Evolutionary conservation across 352 stramenopile genomes (phyloP).

Genomic region (Phytophthora melonis): DNA sequence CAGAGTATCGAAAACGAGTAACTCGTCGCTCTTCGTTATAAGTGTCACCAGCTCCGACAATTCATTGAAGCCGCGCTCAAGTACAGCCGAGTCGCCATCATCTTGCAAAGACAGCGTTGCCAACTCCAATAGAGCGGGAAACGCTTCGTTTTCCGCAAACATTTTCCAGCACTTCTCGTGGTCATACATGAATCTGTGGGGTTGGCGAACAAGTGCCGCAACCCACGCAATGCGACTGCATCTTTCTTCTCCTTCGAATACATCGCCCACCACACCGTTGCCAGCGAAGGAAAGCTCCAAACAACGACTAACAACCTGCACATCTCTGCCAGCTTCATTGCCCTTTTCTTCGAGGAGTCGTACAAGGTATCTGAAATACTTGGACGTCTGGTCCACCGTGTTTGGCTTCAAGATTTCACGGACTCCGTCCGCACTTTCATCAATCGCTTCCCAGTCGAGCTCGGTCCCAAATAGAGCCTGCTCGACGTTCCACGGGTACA

Average conservation of each 20-base stretch:
- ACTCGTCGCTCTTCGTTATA: slow-evolving; percentile 54
- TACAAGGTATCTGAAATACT: slow-evolving; percentile 78
- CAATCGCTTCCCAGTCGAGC: slow-evolving; percentile 48
- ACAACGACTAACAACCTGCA: slow-evolving; percentile 65
- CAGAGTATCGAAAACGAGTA: slow-evolving; percentile 48
- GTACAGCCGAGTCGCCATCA: slow-evolving; percentile 1
- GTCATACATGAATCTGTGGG: slow-evolving; percentile 57
- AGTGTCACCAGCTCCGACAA: slow-evolving; percentile 56
- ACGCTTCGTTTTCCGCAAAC: slow-evolving; percentile 57
- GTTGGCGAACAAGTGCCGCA: slow-evolving; percentile 57
- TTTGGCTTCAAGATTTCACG: slow-evolving; percentile 47
- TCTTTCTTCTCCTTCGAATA: slow-evolving; percentile 58
- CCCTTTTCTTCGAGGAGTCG: slow-evolving; percentile 65
- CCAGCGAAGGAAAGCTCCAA: slow-evolving; percentile 71
- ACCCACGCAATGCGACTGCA: slow-evolving; percentile 46
- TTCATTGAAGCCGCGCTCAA: slow-evolving; percentile 45
- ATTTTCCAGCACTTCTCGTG: slow-evolving; percentile 67
- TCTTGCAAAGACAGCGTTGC: slow-evolving; percentile 48
- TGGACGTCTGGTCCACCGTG: slow-evolving; percentile 62
- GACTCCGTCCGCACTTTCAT: slow-evolving; percentile 30
- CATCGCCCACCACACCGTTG: slow-evolving; percentile 48
- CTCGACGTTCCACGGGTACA: slow-evolving; percentile 88
- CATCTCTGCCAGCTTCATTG: slow-evolving; percentile 53
- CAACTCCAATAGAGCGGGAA: slow-evolving; percentile 63
- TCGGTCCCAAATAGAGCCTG: slow-evolving; percentile 73